Evolutionary conservation across 345 rosid genomes (phyloP), one percentile per base, ranked within the genome.

Genomic region (Rubroshorea leprosula): DNA sequence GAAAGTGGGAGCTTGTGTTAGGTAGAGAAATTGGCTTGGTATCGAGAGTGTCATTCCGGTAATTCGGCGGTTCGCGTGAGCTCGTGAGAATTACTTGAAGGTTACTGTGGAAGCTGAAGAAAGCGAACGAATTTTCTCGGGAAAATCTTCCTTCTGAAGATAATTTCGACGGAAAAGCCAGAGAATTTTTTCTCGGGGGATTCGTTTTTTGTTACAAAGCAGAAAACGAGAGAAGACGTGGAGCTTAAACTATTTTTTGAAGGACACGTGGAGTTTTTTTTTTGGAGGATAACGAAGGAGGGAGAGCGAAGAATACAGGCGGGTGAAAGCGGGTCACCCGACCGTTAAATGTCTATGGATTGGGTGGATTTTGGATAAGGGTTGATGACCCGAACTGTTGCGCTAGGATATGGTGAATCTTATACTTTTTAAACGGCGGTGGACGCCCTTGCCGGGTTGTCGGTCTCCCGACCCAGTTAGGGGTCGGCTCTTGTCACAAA

Each of bases 11-110:
- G 48, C 29, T 41, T 60, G 64, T 10, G 24, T 60, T 22, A 50
- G 64, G 41, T 25, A 27, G 17, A 60, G 31, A 46, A 60, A 60
- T 35, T 51, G 15, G 51, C 49, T 60, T 49, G 55, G 49, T 1
- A 60, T 31, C 39, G 56, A 12, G 17, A 18, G 51, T 26, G 48
- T 18, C 64, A 60, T 60, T 38, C 51, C 19, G 51, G 47, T 12
- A 45, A 60, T 60, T 38, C 35, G 48, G 26, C 35, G 21, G 5
- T 3, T 49, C 2, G 47, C 64, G 49, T 49, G 48, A 23, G 48
- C 62, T 14, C 19, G n/a, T 13, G 15, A 58, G 47, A 20, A 2
- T 9, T 5, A 10, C 16, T 41, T 44, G 47, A 2, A 35, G 14
- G 14, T 2, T 44, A 41, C 45, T 41, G 45, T 41, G 15, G 9